These are phyloP conservation scores for Zalaria obscura DNA, from an alignment of 2,329 filamentous ascomycete genomes.

Conservation along the genomic window DNA sequence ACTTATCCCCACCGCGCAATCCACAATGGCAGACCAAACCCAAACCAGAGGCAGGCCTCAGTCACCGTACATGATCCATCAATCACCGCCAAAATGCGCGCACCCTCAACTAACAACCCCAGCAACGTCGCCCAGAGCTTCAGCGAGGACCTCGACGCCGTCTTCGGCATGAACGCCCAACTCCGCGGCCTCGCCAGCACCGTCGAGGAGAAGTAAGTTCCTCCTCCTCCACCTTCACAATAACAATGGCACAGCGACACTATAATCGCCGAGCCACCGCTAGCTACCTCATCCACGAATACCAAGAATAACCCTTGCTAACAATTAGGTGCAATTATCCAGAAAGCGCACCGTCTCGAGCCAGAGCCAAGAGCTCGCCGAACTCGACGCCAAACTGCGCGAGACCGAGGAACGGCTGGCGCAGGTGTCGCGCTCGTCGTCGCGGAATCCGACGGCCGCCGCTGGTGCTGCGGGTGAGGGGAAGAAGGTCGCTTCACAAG, in stretches of 20 bases:
- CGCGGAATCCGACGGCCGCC: no score
- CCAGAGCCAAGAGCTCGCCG: constrained; percentile 68
- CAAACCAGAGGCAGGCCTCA: constrained; percentile 9
- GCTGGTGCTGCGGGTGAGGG: no score
- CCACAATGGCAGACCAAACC: constrained; percentile 1
- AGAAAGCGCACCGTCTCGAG: constrained; percentile 69
- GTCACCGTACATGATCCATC: constrained; percentile 9
- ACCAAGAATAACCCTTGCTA: not conserved
- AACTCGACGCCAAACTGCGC: constrained; percentile 68
- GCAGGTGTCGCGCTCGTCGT: constrained; percentile 12
- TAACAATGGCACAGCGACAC: no score
- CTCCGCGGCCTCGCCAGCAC: constrained; percentile 59
- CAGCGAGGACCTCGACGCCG: constrained; percentile 70
- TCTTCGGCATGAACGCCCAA: constrained; percentile 76
- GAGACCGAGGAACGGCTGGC: constrained; percentile 69
- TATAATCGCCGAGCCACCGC: not conserved
- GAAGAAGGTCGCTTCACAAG: no score
- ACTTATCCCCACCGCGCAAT: not conserved
- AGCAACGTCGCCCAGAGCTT: constrained; percentile 83
- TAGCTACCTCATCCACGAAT: no score
- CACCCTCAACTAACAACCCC: constrained; percentile 9
- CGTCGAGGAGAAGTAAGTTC: constrained; percentile 64
- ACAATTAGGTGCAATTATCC: constrained; percentile 5
- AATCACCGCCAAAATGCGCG: not conserved
- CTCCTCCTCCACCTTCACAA: not conserved